A percentile compares a stretch with the other conserved stretches of the same genome.
phyloP scores from a whole-genome alignment of 306 rosid species.

The Heteromeles arbutifolia region DNA sequence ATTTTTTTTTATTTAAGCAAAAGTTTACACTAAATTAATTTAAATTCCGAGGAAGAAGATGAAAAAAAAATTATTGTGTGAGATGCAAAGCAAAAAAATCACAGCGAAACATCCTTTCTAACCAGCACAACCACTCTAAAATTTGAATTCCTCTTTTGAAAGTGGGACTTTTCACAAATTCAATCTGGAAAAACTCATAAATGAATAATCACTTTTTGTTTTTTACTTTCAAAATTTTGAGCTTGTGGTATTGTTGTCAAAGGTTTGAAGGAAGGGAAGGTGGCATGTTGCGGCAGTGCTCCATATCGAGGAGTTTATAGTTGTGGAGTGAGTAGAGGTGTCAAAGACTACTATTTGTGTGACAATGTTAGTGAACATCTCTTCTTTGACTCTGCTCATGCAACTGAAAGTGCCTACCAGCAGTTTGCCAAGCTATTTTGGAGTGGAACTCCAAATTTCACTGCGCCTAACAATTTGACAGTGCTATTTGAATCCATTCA shows the following conservation, averaged over 20 bases:
- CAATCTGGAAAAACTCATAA: too few species aligned
- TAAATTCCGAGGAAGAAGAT: too few species aligned
- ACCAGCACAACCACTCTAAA: too few species aligned
- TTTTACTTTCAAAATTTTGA: too few species aligned
- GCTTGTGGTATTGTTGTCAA: neutral
- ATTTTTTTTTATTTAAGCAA: too few species aligned
- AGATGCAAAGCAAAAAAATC: too few species aligned
- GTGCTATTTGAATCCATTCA: neutral
- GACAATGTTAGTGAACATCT: slow-evolving; percentile 20
- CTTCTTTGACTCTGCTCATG: slow-evolving; percentile 47
- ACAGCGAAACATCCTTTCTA: too few species aligned
- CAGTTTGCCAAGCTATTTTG: slow-evolving; percentile 27
- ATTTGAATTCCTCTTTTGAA: too few species aligned
- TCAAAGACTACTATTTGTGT: slow-evolving; percentile 27
- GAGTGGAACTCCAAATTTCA: slow-evolving; percentile 22
- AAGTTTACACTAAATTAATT: too few species aligned
- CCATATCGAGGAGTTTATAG: slow-evolving; percentile 35
- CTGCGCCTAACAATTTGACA: slow-evolving; percentile 28
- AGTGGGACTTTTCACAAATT: too few species aligned
- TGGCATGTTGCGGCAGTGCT: slow-evolving; percentile 60
- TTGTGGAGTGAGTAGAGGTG: slow-evolving; percentile 44
- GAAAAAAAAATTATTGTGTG: too few species aligned
- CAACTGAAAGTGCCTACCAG: slow-evolving; percentile 18
- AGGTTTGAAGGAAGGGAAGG: slow-evolving; percentile 33
- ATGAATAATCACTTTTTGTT: too few species aligned